phyloP scores from a whole-genome alignment of 495 filamentous ascomycete genomes.

The Rostrohypoxylon terebratum region DNA sequence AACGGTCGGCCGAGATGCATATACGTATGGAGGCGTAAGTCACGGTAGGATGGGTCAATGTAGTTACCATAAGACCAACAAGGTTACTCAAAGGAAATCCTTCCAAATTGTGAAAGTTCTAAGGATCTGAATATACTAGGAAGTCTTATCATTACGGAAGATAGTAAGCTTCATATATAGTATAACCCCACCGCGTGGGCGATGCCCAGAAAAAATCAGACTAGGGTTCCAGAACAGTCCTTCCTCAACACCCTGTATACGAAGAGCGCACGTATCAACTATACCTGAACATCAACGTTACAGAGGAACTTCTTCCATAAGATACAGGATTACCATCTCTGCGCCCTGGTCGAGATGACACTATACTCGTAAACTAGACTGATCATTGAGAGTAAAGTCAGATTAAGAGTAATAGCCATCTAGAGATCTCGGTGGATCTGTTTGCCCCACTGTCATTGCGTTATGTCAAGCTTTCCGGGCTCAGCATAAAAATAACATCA shows the following conservation, averaged over 20 bases:
- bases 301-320: background rate
- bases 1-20: background rate
- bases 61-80: constrained; percentile 8
- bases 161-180: constrained; percentile 12
- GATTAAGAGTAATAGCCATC: constrained; percentile 1
- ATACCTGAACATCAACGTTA: constrained; percentile 4
- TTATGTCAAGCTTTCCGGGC: background rate
- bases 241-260: background rate
- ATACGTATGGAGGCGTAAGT: background rate
- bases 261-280: constrained; percentile 2
- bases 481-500: background rate
- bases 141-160: constrained; percentile 9
- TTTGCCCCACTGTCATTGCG: constrained; percentile 2
- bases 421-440: constrained; percentile 15
- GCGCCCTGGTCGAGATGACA: background rate
- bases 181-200: constrained; percentile 6
- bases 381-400: background rate
- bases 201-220: background rate
- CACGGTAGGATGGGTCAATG: background rate
- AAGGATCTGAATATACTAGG: constrained; percentile 1
- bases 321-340: background rate
- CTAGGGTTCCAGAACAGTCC: background rate
- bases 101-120: background rate
- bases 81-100: constrained; percentile 16
- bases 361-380: background rate